Evolutionary conservation across 495 filamentous ascomycete genomes (phyloP), one percentile per base, ranked within the genome.

Genomic region (Diplogelasinospora grovesii): DNA sequence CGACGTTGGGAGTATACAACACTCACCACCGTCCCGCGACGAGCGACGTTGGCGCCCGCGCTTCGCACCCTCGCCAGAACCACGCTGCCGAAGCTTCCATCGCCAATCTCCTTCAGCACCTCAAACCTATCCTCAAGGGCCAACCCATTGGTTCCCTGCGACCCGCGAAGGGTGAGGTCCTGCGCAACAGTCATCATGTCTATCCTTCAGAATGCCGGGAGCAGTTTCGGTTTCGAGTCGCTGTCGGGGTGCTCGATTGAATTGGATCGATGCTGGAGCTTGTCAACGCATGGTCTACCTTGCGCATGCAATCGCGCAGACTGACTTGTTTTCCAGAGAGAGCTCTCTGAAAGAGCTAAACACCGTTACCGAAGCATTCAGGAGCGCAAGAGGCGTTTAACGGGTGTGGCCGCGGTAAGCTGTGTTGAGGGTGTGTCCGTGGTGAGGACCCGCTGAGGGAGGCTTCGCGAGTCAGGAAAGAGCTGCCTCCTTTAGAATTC

Each of bases 31-130:
- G 89, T 96, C 42, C 90, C 90, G 54, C 89, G 73, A 48, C 89
- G 86, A 45, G 90, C 90, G 36, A 95, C 77, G 53, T 78, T 83
- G 50, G 88, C 79, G 48, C 93, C 93, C 32, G 89, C 89, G 33
- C 82, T 86, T 53, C 93, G 81, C 28, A 93, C 87, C 55, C 90
- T 77, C 43, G 89, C 92, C 35, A 99, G 71, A 39, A 85, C 87
- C 29, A 99, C 92, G 52, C 88, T 97, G 22, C 92, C 92, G 53
- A 99, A 99, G 60, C 90, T 96, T 40, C 92, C 92, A 83, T 99
- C 92, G 6, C 92, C 92, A 52, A 99, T 89, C 48, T 99, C 92
- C 65, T 97, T 99, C 50, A 97, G 66, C 26, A 99, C 80, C 63
- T 99, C 92, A 56, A 95, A 99, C 46, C 87, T 80, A 60, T 97